Evolutionary conservation across 176 grass and related monocot species (phyloP), one percentile per base, ranked within the genome.

Genomic region (Paspalum vaginatum): DNA sequence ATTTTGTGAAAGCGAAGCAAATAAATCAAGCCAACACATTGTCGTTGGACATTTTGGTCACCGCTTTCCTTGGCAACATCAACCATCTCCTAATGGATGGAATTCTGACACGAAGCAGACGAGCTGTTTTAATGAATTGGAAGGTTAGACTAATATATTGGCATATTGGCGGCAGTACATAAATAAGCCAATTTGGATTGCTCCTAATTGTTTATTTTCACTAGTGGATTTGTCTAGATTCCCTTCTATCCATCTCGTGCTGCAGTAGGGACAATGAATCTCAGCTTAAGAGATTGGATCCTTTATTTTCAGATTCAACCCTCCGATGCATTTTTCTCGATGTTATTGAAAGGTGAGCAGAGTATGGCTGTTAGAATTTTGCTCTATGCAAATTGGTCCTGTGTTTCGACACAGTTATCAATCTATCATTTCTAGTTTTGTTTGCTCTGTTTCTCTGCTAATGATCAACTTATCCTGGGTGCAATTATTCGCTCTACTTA

Each of bases 171-270:
- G 41, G 18, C 51, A 47, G 25, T 17, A 13, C 18, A 74, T 68
- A 22, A 40, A 55, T 38, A 65, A 80, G 2, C 32, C 71, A 68
- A 70, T 51, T 46, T 39, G 49, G 18, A 61, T 42, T 45, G 26
- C 38, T 63, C 38, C 65, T 89, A 76, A 91, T 84, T 77, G 14
- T 81, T 81, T 18, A 46, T 66, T 88, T 89, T 89, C 25, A 85
- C 83, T 76, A 98, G 95, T 98, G 95, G 95, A 55, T 92, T 89
- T 98, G 85, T 83, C 53, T 98, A 68, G 92, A 94, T 50, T 83
- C 95, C 43, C 67, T 98, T 61, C 70, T 98, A 58, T 89, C 85
- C 74, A 77, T 92, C 81, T 80, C 88, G 66, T 57, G 62, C 65
- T 91, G 85, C 65, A 50, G 46, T 62, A 74, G 63, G 14, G 41